phyloP scores from a whole-genome alignment of 2,329 filamentous ascomycete genomes.

The Colletotrichum viniferum region DNA sequence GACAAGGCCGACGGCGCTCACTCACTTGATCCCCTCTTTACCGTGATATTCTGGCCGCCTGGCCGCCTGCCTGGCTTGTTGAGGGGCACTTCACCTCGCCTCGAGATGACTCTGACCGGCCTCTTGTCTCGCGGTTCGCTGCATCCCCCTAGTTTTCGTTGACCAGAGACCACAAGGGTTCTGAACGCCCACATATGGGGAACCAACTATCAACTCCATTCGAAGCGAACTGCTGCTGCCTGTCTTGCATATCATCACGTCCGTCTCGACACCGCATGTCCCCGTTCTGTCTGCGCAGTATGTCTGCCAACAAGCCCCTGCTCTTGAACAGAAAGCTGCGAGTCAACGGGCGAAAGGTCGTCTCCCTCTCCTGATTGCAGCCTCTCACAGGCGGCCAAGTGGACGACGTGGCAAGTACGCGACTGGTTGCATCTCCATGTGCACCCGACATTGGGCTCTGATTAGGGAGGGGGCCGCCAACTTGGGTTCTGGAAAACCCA shows the following conservation, averaged over 20 bases:
- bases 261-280: neutral
- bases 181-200: neutral
- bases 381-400: conserved; percentile 34
- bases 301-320: neutral
- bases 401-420: conserved; percentile 25
- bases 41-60: neutral
- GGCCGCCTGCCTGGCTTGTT: neutral
- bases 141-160: neutral
- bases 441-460: neutral
- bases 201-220: neutral
- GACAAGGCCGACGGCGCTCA: neutral
- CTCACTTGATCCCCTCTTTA: neutral
- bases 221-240: neutral
- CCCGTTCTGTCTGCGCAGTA: neutral
- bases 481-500: conserved; percentile 1
- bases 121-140: neutral
- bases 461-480: neutral
- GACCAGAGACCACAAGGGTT: neutral
- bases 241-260: neutral
- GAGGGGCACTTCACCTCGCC: neutral
- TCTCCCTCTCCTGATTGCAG: conserved; percentile 3
- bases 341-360: neutral
- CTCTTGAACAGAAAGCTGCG: neutral
- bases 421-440: conserved; percentile 18
- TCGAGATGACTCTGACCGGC: neutral